phyloP scores from a whole-genome alignment of 139 green algal genomes.

The Nannochloris sp. region DNA sequence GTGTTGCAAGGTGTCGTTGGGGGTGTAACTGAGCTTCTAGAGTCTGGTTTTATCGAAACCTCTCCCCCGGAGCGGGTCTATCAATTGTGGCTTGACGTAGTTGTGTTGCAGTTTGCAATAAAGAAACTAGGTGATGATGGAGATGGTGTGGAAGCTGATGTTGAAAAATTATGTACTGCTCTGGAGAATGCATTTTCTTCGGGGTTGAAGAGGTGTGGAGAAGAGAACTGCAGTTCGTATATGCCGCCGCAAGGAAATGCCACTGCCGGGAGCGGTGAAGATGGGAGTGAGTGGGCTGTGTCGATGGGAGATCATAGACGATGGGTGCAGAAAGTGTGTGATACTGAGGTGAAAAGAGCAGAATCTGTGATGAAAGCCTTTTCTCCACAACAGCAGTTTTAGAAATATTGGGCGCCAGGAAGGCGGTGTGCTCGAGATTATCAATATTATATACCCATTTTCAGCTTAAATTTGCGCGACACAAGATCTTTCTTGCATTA shows the following conservation, averaged over 20 bases:
- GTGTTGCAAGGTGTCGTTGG: background rate
- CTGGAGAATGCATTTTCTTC: background rate
- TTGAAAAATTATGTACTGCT: background rate
- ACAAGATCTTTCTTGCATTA: too few species aligned
- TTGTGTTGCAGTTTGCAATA: background rate
- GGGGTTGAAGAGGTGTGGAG: background rate
- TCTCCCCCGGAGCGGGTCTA: background rate
- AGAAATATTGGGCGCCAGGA: too few species aligned
- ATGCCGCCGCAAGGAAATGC: too few species aligned
- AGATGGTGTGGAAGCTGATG: background rate
- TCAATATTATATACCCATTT: too few species aligned
- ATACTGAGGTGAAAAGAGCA: background rate
- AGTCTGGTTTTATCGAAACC: background rate
- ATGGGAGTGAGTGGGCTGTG: background rate
- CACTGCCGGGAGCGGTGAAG: too few species aligned
- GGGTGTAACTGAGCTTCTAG: background rate
- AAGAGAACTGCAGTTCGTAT: background rate
- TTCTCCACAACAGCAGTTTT: too few species aligned
- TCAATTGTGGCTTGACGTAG: slow-evolving; percentile 8
- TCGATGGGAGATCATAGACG: background rate
- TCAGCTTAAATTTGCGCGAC: too few species aligned
- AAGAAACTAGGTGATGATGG: background rate
- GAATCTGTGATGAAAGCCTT: background rate
- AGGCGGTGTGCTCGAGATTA: too few species aligned
- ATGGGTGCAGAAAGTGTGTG: background rate